Evolutionary conservation across 83 land plant species (phyloP), one percentile per base, ranked within the genome.

Genomic region (Diphasiastrum complanatum): DNA sequence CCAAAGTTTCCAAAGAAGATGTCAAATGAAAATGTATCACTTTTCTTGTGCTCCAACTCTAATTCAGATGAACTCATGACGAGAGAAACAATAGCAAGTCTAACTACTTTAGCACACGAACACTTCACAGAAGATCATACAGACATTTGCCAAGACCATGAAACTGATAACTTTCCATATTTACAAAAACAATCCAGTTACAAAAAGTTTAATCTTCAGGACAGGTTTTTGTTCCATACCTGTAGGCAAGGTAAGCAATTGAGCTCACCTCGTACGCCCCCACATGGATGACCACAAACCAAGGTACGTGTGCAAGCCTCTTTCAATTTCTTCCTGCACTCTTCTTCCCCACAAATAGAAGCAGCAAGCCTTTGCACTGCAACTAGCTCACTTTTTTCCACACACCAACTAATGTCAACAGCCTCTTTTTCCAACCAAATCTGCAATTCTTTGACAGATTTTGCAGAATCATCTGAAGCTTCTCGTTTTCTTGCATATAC

Each of bases 161-260:
- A n/a, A n/a, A n/a, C n/a, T n/a, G n/a, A n/a, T n/a, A n/a, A n/a
- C n/a, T n/a, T n/a, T n/a, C n/a, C n/a, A n/a, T n/a, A n/a, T n/a
- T n/a, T n/a, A n/a, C n/a, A n/a, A n/a, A n/a, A n/a, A n/a, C n/a
- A n/a, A n/a, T n/a, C n/a, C n/a, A n/a, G n/a, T n/a, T n/a, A n/a
- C n/a, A n/a, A n/a, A n/a, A n/a, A n/a, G n/a, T n/a, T n/a, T n/a
- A n/a, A n/a, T n/a, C n/a, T n/a, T n/a, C n/a, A n/a, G n/a, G n/a
- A n/a, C n/a, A n/a, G n/a, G n/a, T n/a, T n/a, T n/a, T n/a, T n/a
- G 19, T 20, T 36, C 12, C 28, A 31, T 63, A 71, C 75, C 73
- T 71, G 63, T 57, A 71, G 30, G 34, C 76, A 73, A 66, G 76
- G 76, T 61, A 73, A 59, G 57, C 76, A 66, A 28, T 23, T 32